Evolutionary conservation across 78 protist genomes (phyloP).

Genomic region (Pirum gemmata): DNA sequence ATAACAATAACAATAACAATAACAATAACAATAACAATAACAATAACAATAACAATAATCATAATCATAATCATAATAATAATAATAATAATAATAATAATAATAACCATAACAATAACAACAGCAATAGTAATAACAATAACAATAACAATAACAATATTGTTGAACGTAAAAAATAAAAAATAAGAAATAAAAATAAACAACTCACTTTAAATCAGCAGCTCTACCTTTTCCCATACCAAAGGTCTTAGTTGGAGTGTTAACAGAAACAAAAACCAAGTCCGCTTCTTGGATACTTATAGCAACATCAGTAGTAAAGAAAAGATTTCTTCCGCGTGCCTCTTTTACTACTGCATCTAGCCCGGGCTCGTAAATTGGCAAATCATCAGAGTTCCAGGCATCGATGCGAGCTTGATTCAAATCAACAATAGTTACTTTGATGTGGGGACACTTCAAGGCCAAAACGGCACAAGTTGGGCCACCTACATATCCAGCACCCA

Average conservation of each 20-base stretch:
- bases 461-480: conserved; percentile 80
- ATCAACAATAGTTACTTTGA: conserved; percentile 64
- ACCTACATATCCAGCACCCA: conserved; percentile 85
- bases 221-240: conserved; percentile 74
- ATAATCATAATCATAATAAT: no score
- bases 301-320: conserved; percentile 72
- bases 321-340: conserved; percentile 67
- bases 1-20: no score
- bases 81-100: no score
- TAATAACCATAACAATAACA: no score
- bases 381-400: conserved; percentile 76
- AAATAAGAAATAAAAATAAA: conserved; percentile 56
- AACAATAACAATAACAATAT: conserved; percentile 82
- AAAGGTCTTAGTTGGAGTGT: conserved; percentile 80
- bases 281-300: conserved; percentile 60
- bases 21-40: no score
- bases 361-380: conserved; percentile 94
- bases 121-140: no score
- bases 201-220: conserved; percentile 69
- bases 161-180: conserved; percentile 39
- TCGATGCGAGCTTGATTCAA: conserved; percentile 55
- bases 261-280: conserved; percentile 82
- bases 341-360: conserved; percentile 68
- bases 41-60: no score
- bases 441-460: conserved; percentile 66